These are phyloP conservation scores for Blastocystis sp. DNA, from an alignment of 352 stramenopile species.

Conservation along the genomic window DNA sequence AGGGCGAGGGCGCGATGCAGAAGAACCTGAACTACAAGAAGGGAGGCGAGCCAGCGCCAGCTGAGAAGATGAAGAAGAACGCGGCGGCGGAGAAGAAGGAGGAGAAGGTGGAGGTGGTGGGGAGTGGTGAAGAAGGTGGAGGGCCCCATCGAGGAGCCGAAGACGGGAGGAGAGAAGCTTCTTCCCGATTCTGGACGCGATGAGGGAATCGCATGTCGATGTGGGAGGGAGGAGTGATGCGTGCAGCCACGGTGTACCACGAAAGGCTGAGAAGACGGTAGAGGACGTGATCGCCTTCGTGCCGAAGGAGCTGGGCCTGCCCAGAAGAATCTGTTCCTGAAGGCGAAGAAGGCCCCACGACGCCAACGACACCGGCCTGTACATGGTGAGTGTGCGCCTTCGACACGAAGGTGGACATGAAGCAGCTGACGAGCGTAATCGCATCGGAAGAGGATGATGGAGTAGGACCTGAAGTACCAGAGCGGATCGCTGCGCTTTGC, in stretches of 20 bases:
- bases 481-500: conserved; percentile 67
- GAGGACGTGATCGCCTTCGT: conserved; percentile 64
- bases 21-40: conserved; percentile 64
- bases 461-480: conserved; percentile 67
- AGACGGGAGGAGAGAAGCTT: conserved; percentile 26
- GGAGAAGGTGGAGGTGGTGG: not conserved
- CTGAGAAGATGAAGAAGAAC: conserved; percentile 12
- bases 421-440: conserved; percentile 58
- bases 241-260: conserved; percentile 40
- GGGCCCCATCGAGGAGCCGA: not conserved
- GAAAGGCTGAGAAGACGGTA: conserved; percentile 58
- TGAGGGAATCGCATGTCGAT: conserved; percentile 38
- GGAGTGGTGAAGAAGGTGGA: not conserved
- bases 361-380: conserved; percentile 26
- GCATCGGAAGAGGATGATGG: not conserved
- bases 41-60: conserved; percentile 35
- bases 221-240: not conserved
- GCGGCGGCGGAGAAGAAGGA: not conserved
- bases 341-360: conserved; percentile 66
- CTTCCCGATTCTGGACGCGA: conserved; percentile 44
- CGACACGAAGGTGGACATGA: conserved; percentile 66
- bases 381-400: conserved; percentile 46
- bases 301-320: not conserved
- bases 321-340: conserved; percentile 68
- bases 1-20: conserved; percentile 7